Evolutionary conservation across 2,329 filamentous ascomycete species (phyloP).

Genomic region (Leptographium wingfieldii): DNA sequence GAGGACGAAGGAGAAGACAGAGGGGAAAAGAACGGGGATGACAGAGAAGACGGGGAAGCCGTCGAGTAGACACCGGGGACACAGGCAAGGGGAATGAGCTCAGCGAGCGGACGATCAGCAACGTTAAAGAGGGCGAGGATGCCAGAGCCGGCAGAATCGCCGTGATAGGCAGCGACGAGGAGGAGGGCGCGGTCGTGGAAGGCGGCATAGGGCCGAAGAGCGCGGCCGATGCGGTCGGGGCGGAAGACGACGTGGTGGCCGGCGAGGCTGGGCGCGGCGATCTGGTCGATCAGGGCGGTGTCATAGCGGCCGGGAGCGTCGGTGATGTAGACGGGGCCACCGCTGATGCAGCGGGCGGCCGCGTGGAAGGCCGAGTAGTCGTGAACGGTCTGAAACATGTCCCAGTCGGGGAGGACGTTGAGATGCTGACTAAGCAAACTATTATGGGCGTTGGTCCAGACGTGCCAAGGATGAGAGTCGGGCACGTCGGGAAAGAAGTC

Average conservation of each 20-base stretch:
- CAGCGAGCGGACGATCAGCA: conserved; percentile 45
- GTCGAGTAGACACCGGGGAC: conserved; percentile 56
- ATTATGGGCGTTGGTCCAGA: conserved; percentile 91
- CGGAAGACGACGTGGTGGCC: conserved; percentile 71
- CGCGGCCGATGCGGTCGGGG: conserved; percentile 61
- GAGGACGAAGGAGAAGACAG: neutral
- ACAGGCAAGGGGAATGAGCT: conserved; percentile 55
- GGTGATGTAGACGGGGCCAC: conserved; percentile 89
- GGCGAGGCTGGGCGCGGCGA: conserved; percentile 61
- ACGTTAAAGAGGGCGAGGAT: conserved; percentile 83
- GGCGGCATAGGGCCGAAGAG: conserved; percentile 58
- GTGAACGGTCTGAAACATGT: conserved; percentile 55
- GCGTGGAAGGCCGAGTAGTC: conserved; percentile 74
- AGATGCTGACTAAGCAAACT: conserved; percentile 69
- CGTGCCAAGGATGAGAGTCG: conserved; percentile 81
- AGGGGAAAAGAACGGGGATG: neutral
- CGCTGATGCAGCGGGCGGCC: conserved; percentile 77
- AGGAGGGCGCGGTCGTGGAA: conserved; percentile 64
- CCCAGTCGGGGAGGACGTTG: conserved; percentile 75
- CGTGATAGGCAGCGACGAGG: conserved; percentile 69
- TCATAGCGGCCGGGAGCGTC: conserved; percentile 78
- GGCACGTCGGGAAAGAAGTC: conserved; percentile 83
- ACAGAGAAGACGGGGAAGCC: neutral
- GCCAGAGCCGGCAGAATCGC: conserved; percentile 49
- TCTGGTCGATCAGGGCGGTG: conserved; percentile 59